phyloP scores from a whole-genome alignment of 345 rosid genomes.

The Erucastrum elatum region DNA sequence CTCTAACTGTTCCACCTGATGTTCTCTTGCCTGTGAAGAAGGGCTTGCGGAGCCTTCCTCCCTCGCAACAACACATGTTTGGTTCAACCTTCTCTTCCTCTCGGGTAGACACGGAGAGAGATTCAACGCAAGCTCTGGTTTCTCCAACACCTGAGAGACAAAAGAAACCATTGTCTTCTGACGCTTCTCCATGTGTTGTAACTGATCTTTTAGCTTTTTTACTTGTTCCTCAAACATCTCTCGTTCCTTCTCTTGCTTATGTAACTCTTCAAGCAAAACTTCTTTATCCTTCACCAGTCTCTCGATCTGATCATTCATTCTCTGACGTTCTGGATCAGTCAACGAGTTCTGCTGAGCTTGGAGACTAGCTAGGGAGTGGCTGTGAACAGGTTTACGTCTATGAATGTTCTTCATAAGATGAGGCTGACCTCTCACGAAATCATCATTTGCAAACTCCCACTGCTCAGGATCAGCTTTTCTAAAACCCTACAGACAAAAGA shows the following conservation, averaged over 20 bases:
- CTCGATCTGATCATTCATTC: conserved; percentile 60
- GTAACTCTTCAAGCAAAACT: conserved; percentile 51
- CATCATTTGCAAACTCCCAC: conserved; percentile 96
- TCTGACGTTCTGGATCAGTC: conserved; percentile 61
- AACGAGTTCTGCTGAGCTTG: conserved; percentile 56
- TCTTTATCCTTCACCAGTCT: conserved; percentile 62
- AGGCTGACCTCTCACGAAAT: conserved; percentile 79
- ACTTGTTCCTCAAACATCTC: conserved; percentile 52
- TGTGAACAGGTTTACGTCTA: conserved; percentile 88
- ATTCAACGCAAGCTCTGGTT: conserved; percentile 66
- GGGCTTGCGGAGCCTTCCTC: conserved; percentile 36
- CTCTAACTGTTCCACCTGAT: conserved; percentile 58
- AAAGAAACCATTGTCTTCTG: conserved; percentile 64
- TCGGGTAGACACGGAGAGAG: conserved; percentile 50
- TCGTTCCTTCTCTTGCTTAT: conserved; percentile 56
- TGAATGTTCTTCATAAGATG: conserved; percentile 84
- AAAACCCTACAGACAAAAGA: conserved; percentile 65
- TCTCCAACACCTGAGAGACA: conserved; percentile 57
- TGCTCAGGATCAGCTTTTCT: conserved; percentile 86
- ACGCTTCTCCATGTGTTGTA: conserved; percentile 59
- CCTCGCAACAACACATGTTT: no score
- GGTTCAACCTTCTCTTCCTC: conserved; percentile 65
- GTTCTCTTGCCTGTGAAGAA: conserved; percentile 49
- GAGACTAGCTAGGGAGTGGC: conserved; percentile 72
- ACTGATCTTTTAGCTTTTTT: conserved; percentile 54